A percentile compares a stretch with the other conserved stretches of the same genome.
Evolutionary conservation across 1,139 yeast genomes (phyloP).

Genomic region (Pichia sp.): DNA sequence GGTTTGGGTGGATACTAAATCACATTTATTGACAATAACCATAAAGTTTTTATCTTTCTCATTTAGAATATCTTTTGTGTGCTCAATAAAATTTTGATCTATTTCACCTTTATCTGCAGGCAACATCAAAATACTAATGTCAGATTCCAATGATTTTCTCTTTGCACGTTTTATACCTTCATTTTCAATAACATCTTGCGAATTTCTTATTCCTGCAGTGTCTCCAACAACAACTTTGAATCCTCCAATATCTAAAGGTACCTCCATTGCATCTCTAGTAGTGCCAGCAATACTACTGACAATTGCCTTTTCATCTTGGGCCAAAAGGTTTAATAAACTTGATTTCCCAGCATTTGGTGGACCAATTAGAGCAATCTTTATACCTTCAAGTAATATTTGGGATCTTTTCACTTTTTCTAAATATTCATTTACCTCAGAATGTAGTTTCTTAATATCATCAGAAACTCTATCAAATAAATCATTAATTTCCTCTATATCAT

Average conservation of each 20-base stretch:
- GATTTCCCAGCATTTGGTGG: constrained; percentile 98
- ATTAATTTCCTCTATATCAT: constrained; percentile 59
- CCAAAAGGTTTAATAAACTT: constrained; percentile 65
- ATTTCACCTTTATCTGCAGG: constrained; percentile 32
- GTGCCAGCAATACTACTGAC: constrained; percentile 94
- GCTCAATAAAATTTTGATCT: constrained; percentile 32
- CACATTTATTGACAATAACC: constrained; percentile 55
- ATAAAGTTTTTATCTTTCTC: constrained; percentile 25
- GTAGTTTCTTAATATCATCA: constrained; percentile 34
- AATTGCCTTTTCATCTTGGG: constrained; percentile 79
- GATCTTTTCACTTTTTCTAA: constrained; percentile 48
- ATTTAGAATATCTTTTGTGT: constrained; percentile 28
- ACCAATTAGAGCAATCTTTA: constrained; percentile 68
- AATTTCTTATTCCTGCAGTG: constrained; percentile 83
- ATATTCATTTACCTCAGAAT: constrained; percentile 41
- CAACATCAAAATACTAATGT: constrained; percentile 49
- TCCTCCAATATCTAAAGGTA: constrained; percentile 76
- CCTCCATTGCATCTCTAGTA: constrained; percentile 81
- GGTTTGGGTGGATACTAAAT: constrained; percentile 35
- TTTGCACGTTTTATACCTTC: constrained; percentile 83
- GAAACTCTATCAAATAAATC: constrained; percentile 45
- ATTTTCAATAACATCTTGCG: constrained; percentile 54
- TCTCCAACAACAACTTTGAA: constrained; percentile 80
- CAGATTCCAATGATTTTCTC: constrained; percentile 48
- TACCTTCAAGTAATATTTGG: constrained; percentile 64